Base-by-base conservation (phyloP, 306 rosid genomes). In the Oemleria cerasiformis region DNA sequence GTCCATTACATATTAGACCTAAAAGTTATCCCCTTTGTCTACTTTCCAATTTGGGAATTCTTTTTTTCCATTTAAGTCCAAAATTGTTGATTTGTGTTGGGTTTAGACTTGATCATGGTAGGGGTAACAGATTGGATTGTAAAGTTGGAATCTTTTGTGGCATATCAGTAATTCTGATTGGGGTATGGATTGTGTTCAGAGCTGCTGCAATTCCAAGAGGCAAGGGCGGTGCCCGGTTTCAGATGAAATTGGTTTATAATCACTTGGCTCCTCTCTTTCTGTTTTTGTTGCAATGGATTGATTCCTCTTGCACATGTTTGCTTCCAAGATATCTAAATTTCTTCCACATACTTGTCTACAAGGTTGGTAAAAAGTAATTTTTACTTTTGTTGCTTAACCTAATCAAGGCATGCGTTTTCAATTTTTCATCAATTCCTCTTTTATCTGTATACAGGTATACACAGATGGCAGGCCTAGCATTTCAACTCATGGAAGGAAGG, bases 171-270 rank as follows among this genome's bases (percentile, higher is more conserved):
- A 21, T 63, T 43, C 68, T 73, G 44, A 78, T 20, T 73, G 68
- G 53, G 49, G 43, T 66, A 5, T 82, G 81, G 75, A 39, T 74
- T 70, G 36, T 63, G 56, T 80, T 16, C 42, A 95, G 99, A 86
- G 98, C 98, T 74, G 90, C 96, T 72, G 88, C 96, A 75, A 91
- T 94, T 79, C 98, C 98, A 40, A 83, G 86, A 80, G 80, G 79
- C 64, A 91, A 90, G 77, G 97, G 92, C 44, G 99, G 92, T 73
- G 62, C 84, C n/a, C 72, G 82, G 70, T 82, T 95, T 80, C 95
- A 91, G 58, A 91, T 95, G 99, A 94, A 95, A 82, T 79, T 95
- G 87, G 96, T 86, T 70, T 94, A 82, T 74, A 91, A 86, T 84
- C 93, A 86, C 16, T 79, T 86, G 86, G 96, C 97, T 64, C 96